Conservation (phyloP, 768 basidiomycete genomes). For the Pleurotus sapidus region DNA sequence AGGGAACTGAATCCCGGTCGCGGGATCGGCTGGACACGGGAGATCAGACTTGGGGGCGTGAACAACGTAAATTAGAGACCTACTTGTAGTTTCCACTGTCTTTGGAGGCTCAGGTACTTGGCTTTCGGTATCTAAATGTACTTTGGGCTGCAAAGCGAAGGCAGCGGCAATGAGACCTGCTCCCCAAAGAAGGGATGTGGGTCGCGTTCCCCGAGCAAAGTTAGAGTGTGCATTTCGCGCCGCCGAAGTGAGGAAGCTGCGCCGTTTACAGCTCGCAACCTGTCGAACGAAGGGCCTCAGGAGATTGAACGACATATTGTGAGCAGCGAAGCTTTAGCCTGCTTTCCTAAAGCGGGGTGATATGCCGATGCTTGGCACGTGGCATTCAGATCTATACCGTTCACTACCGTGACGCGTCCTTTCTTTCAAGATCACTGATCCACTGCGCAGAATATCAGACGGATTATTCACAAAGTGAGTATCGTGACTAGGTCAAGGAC, state of each 20-base stretch:
- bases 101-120: slow-evolving; percentile 7
- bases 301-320: neutral
- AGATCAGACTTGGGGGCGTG: neutral
- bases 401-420: too few species aligned
- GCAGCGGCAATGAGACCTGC: slow-evolving; percentile 21
- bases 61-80: neutral
- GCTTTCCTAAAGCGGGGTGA: neutral
- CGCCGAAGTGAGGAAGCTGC: slow-evolving; percentile 1
- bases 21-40: slow-evolving; percentile 58
- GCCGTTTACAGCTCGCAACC: neutral
- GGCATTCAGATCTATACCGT: neutral
- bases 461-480: slow-evolving; percentile 3
- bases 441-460: neutral
- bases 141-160: slow-evolving; percentile 14
- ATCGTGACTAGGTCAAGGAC: neutral
- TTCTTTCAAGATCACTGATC: neutral
- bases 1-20: slow-evolving; percentile 73
- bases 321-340: neutral
- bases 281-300: slow-evolving; percentile 1
- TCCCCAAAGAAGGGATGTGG: slow-evolving; percentile 25
- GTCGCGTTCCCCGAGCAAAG: neutral
- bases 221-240: neutral
- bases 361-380: neutral
- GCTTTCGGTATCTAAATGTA: slow-evolving; percentile 42
- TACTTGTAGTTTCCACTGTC: slow-evolving; percentile 24